These are phyloP conservation scores for Cystoderma amianthinum DNA, from an alignment of 768 basidiomycete species.

Conservation along the genomic window DNA sequence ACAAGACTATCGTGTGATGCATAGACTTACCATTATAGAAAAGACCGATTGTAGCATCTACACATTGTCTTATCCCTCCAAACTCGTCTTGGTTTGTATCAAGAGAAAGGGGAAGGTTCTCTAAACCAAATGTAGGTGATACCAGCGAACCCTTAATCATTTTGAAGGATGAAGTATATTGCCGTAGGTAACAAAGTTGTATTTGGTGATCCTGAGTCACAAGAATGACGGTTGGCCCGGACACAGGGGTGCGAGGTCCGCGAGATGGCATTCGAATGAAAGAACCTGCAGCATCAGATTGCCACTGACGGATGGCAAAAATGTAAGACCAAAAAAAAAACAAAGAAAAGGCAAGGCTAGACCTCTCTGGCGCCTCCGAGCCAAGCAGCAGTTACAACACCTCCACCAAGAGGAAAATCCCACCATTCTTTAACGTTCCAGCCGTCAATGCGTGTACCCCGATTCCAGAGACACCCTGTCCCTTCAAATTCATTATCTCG, in stretches of 20 bases:
- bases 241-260: constrained; percentile 49
- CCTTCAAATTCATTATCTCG: constrained; percentile 38
- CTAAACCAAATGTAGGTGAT: constrained; percentile 26
- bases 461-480: constrained; percentile 59
- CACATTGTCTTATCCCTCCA: constrained; percentile 39
- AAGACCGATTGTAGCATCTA: constrained; percentile 52
- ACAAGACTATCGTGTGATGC: background rate
- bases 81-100: constrained; percentile 21
- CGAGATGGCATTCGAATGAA: constrained; percentile 49
- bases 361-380: constrained; percentile 56
- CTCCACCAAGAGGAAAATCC: constrained; percentile 41
- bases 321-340: background rate
- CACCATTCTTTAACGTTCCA: constrained; percentile 59
- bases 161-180: constrained; percentile 34
- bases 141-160: constrained; percentile 43
- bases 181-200: constrained; percentile 46
- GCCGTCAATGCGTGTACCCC: constrained; percentile 48
- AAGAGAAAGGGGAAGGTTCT: constrained; percentile 22
- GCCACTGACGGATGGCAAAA: constrained; percentile 55
- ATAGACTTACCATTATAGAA: constrained; percentile 45
- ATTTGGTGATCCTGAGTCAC: constrained; percentile 60
- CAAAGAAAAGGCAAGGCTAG: constrained; percentile 13
- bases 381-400: constrained; percentile 60
- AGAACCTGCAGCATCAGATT: constrained; percentile 29
- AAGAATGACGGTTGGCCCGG: constrained; percentile 49